Conservation (phyloP, 371 early-diverging fungal genomes). For the Mucor mucedo region DNA sequence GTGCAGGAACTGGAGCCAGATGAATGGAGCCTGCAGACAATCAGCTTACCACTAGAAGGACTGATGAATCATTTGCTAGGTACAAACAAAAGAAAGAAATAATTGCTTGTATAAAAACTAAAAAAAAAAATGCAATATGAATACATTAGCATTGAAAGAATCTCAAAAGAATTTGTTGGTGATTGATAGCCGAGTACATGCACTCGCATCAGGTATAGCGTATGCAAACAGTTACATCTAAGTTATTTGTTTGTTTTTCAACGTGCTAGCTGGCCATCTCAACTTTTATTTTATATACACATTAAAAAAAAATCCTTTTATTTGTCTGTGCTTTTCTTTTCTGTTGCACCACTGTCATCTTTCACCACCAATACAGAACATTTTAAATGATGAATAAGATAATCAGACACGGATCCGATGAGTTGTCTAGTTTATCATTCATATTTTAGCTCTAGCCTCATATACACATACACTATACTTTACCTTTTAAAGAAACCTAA, state of each 20-base stretch:
- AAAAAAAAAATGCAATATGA: neutral
- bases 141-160: slow-evolving; percentile 16
- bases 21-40: slow-evolving; percentile 62
- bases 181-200: slow-evolving; percentile 31
- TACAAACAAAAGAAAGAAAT: slow-evolving; percentile 15
- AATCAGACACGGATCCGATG: slow-evolving; percentile 40
- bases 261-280: too few relatives aligned
- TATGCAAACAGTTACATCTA: slow-evolving; percentile 1
- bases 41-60: slow-evolving; percentile 45
- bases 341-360: slow-evolving; percentile 9
- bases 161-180: slow-evolving; percentile 16
- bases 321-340: neutral
- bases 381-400: slow-evolving; percentile 30
- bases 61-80: slow-evolving; percentile 40
- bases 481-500: slow-evolving; percentile 33
- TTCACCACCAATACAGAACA: slow-evolving; percentile 33
- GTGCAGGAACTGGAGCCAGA: slow-evolving; percentile 48
- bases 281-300: too few relatives aligned
- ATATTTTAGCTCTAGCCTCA: too few relatives aligned
- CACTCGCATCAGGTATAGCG: slow-evolving; percentile 29
- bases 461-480: neutral
- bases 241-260: neutral
- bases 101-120: too few relatives aligned
- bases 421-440: slow-evolving; percentile 15
- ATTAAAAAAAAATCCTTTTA: neutral